Conservation (phyloP, 306 rosid genomes). For the Begonia loranthoides region DNA sequence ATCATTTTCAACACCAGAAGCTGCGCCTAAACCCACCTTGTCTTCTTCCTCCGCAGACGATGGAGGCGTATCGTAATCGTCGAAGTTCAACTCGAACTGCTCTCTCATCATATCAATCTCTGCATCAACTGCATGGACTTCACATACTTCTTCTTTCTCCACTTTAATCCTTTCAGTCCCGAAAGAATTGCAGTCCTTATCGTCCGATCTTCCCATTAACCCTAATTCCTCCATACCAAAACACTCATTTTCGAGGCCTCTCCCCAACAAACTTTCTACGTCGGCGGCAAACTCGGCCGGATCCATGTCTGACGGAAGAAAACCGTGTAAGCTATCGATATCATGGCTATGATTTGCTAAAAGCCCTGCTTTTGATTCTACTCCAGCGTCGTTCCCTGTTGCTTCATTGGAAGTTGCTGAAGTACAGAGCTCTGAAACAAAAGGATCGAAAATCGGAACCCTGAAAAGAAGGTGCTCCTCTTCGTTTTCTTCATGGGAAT, state of each 20-base stretch:
- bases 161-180: constrained; percentile 27
- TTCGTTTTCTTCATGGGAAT: constrained; percentile 48
- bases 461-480: constrained; percentile 51
- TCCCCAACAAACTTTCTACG: constrained; percentile 75
- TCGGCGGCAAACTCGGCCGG: constrained; percentile 79
- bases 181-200: constrained; percentile 9
- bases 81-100: constrained; percentile 46
- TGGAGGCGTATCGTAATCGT: constrained; percentile 25
- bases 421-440: constrained; percentile 25
- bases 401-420: constrained; percentile 6
- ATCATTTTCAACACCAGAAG: constrained; percentile 9
- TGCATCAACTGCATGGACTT: constrained; percentile 4
- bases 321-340: constrained; percentile 28
- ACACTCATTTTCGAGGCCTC: constrained; percentile 54
- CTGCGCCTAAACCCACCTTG: background rate
- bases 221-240: constrained; percentile 79
- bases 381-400: background rate
- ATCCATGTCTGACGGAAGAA: constrained; percentile 55
- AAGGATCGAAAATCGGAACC: constrained; percentile 70
- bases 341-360: constrained; percentile 4
- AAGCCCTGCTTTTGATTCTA: constrained; percentile 4
- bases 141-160: constrained; percentile 29
- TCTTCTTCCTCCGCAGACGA: constrained; percentile 31
- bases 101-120: constrained; percentile 43
- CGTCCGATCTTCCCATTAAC: constrained; percentile 21